phyloP scores from a whole-genome alignment of 305 asterid genomes.

The Fraxinus baroniana region DNA sequence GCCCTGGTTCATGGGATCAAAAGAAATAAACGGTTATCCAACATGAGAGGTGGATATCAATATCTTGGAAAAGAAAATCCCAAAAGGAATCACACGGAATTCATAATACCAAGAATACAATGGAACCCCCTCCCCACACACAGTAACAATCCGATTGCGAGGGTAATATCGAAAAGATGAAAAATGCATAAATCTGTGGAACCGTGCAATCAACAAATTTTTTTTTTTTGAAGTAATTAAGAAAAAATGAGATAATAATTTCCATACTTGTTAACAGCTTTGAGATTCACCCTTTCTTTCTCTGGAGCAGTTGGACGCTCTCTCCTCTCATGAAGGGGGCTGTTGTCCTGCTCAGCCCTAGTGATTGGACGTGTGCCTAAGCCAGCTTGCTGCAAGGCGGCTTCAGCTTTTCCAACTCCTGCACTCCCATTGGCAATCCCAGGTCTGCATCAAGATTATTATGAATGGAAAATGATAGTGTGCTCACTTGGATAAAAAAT shows the following conservation, averaged over 20 bases:
- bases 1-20: constrained; percentile 47
- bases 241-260: constrained; percentile 14
- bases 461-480: constrained; percentile 3
- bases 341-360: constrained; percentile 66
- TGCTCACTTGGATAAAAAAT: constrained; percentile 8
- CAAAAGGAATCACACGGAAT: constrained; percentile 8
- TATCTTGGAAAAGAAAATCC: constrained; percentile 9
- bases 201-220: neutral
- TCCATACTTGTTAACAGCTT: constrained; percentile 75
- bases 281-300: constrained; percentile 70
- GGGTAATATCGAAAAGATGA: neutral
- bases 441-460: constrained; percentile 46
- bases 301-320: constrained; percentile 70
- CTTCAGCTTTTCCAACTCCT: constrained; percentile 63
- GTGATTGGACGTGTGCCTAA: constrained; percentile 66
- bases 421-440: constrained; percentile 65
- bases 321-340: constrained; percentile 69
- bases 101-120: constrained; percentile 14
- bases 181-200: neutral
- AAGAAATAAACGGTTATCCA: constrained; percentile 16
- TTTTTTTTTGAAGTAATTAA: neutral
- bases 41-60: constrained; percentile 11
- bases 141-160: neutral
- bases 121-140: constrained; percentile 3
- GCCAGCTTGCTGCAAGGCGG: constrained; percentile 51